Evolutionary conservation across 805 yeast species (phyloP).

Genomic region (Torulaspora delbrueckii): DNA sequence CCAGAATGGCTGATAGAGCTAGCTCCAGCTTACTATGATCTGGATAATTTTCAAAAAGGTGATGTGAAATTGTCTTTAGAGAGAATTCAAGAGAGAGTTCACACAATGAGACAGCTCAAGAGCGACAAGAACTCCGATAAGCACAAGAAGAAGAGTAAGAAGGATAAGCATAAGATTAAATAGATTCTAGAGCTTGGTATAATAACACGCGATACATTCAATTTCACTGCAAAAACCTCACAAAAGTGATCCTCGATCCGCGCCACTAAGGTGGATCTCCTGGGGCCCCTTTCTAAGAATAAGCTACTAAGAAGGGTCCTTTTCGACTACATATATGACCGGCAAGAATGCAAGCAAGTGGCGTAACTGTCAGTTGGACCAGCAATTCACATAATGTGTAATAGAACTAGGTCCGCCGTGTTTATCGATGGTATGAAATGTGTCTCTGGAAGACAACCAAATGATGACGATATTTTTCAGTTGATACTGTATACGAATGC

Average conservation of each 20-base stretch:
- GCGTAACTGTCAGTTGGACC: not conserved
- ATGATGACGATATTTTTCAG: constrained; percentile 4
- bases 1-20: constrained; percentile 90
- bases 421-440: not conserved
- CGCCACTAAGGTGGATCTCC: not conserved
- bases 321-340: too few species aligned
- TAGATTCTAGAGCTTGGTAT: not conserved
- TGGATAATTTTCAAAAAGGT: constrained; percentile 62
- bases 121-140: constrained; percentile 19
- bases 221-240: not conserved
- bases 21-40: constrained; percentile 61
- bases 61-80: constrained; percentile 67
- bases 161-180: constrained; percentile 7
- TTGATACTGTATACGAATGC: constrained; percentile 10
- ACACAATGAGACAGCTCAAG: constrained; percentile 39
- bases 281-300: not conserved
- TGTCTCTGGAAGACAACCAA: not conserved
- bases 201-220: not conserved
- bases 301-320: too few species aligned
- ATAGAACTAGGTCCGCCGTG: not conserved
- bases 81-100: constrained; percentile 50
- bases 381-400: not conserved
- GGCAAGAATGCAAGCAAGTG: not conserved
- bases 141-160: constrained; percentile 24
- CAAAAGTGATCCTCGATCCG: not conserved